Evolutionary conservation across 179 eudicot species (phyloP).

Genomic region (Beta corolliflora): DNA sequence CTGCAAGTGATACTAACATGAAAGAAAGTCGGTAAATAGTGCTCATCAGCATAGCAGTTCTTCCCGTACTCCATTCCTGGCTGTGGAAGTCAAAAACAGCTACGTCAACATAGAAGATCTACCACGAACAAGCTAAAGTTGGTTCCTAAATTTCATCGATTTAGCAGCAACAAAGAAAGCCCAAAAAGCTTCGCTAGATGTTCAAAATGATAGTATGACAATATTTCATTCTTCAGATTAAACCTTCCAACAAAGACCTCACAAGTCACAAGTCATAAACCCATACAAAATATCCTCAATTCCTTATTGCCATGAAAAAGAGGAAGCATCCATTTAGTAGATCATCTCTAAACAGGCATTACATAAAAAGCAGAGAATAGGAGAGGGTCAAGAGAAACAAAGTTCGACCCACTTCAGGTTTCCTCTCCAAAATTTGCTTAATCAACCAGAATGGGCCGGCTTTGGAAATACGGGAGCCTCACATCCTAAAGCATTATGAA

Average conservation of each 20-base stretch:
- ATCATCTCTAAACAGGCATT: background rate
- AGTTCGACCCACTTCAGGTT: background rate
- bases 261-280: background rate
- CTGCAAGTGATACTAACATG: constrained; percentile 46
- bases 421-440: background rate
- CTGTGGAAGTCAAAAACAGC: constrained; percentile 50
- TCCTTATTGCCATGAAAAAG: background rate
- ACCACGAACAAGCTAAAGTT: background rate
- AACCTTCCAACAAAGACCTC: background rate
- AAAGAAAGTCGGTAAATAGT: constrained; percentile 92
- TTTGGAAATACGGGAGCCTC: background rate
- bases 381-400: background rate
- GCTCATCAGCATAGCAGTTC: constrained; percentile 97
- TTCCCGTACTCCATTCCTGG: constrained; percentile 91
- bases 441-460: background rate
- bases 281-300: background rate
- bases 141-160: background rate
- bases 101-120: constrained; percentile 23
- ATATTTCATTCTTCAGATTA: background rate
- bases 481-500: background rate
- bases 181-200: background rate
- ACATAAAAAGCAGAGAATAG: background rate
- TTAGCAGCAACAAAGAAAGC: no score
- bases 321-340: background rate
- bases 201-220: background rate